Conservation (phyloP, 2,329 filamentous ascomycete species). For the Cyanodermella asteris region DNA sequence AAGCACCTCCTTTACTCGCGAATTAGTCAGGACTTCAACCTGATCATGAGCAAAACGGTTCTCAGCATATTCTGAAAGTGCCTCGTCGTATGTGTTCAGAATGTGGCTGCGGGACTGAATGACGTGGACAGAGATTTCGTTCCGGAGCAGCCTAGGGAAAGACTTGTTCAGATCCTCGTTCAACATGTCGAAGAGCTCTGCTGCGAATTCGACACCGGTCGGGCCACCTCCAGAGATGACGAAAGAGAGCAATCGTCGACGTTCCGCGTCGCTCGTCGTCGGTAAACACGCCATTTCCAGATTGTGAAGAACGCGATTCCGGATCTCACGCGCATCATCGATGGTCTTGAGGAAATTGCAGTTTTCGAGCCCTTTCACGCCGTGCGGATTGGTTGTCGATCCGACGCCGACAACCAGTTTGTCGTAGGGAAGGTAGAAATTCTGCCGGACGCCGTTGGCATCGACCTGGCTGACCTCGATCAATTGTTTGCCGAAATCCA, state of each 20-base stretch:
- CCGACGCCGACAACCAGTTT: slow-evolving; percentile 87
- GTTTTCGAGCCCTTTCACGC: slow-evolving; percentile 82
- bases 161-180: slow-evolving; percentile 75
- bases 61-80: slow-evolving; percentile 79
- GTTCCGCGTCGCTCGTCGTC: slow-evolving; percentile 72
- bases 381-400: slow-evolving; percentile 82
- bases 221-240: slow-evolving; percentile 91
- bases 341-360: slow-evolving; percentile 94
- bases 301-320: slow-evolving; percentile 73
- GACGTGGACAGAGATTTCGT: slow-evolving; percentile 92
- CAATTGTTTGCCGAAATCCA: slow-evolving; percentile 79
- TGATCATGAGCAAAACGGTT: slow-evolving; percentile 75
- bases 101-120: slow-evolving; percentile 92
- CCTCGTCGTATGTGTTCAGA: slow-evolving; percentile 93
- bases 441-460: slow-evolving; percentile 44
- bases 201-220: slow-evolving; percentile 92
- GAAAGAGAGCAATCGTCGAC: slow-evolving; percentile 72
- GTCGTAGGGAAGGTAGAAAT: slow-evolving; percentile 92
- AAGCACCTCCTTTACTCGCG: slow-evolving; percentile 74
- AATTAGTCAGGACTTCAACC: slow-evolving; percentile 78
- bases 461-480: slow-evolving; percentile 66
- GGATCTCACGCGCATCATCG: slow-evolving; percentile 70
- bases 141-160: slow-evolving; percentile 78
- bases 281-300: slow-evolving; percentile 83
- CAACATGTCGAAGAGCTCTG: slow-evolving; percentile 83